Evolutionary conservation across 2,329 filamentous ascomycete genomes (phyloP).

Genomic region (Arthrobotrys musiformis): DNA sequence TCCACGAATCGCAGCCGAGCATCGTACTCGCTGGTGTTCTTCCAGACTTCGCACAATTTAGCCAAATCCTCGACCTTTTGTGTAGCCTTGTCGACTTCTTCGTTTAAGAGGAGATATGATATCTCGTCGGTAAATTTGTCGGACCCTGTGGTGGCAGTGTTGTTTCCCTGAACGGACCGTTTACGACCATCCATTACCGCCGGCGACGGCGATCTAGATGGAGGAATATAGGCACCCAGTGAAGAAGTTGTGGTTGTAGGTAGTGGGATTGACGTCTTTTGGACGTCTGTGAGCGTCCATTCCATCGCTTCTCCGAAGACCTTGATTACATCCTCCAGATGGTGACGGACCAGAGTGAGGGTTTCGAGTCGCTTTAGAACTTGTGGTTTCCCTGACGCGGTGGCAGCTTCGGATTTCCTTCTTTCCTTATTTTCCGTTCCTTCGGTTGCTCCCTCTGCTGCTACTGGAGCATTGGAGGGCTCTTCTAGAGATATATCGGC

Average conservation of each 20-base stretch:
- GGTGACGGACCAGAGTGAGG: constrained; percentile 80
- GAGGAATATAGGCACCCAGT: constrained; percentile 46
- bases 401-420: background rate
- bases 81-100: constrained; percentile 78
- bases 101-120: constrained; percentile 62
- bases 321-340: constrained; percentile 89
- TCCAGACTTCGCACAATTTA: constrained; percentile 83
- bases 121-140: constrained; percentile 59
- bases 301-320: constrained; percentile 96
- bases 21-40: constrained; percentile 93
- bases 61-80: constrained; percentile 80
- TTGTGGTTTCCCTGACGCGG: constrained; percentile 48
- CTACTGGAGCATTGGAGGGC: background rate
- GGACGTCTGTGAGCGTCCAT: constrained; percentile 70
- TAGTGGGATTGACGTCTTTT: constrained; percentile 43
- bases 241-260: constrained; percentile 38
- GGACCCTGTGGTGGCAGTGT: constrained; percentile 15
- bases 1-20: constrained; percentile 85
- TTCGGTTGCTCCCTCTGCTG: background rate
- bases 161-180: constrained; percentile 35
- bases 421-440: background rate
- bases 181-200: constrained; percentile 57
- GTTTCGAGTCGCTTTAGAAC: constrained; percentile 76
- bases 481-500: constrained; percentile 45
- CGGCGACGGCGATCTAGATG: constrained; percentile 53